Evolutionary conservation across 108 stramenopile genomes (phyloP), one percentile per base, ranked within the genome.

Genomic region (Cyclotella atomus): DNA sequence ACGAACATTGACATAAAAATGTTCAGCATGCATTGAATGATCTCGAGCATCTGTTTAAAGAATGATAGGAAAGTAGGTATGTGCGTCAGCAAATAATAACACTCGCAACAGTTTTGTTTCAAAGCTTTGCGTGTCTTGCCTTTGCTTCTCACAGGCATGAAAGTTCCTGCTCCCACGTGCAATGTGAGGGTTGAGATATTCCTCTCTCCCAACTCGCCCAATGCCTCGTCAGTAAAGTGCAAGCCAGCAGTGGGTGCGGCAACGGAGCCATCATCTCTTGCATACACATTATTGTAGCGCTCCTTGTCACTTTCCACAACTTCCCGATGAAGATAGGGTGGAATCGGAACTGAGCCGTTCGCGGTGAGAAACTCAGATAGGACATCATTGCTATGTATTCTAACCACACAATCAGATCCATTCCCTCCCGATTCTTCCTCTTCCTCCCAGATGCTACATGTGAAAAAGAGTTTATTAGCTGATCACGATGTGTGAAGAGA

Each of bases 181-280:
- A 87, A 38, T 16, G 83, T 82, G 15, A 87, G 53, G 21, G 56
- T 54, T 32, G 68, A 71, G 1, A 52, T 61, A 43, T n/a, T n/a
- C n/a, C 71, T 82, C 17, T 45, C 28, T 32, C 67, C 71, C 27
- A 87, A 34, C 63, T 65, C 27, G 6, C 62, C 62, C n/a, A 84
- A 68, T 14, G 79, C 20, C 14, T 65, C 64, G 19, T 79, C 66
- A 15, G 81, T 84, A 49, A 87, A 87, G 63, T 84, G 84, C 2
- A 87, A 45, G 6, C 84, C 86, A 3, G 86, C 86, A n/a, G 86
- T 87, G 17, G 84, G 86, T 23, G 86, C 86, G 2, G 86, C 86
- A 17, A 87, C 86, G 34, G 76, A 77, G 23, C 83, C 86, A n/a
- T 36, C 73, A 8, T 65, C 77, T 46, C 57, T 34, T 34, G 83